phyloP scores from a whole-genome alignment of 192 early-diverging fungal species.

The Backusella parvicylindrica region DNA sequence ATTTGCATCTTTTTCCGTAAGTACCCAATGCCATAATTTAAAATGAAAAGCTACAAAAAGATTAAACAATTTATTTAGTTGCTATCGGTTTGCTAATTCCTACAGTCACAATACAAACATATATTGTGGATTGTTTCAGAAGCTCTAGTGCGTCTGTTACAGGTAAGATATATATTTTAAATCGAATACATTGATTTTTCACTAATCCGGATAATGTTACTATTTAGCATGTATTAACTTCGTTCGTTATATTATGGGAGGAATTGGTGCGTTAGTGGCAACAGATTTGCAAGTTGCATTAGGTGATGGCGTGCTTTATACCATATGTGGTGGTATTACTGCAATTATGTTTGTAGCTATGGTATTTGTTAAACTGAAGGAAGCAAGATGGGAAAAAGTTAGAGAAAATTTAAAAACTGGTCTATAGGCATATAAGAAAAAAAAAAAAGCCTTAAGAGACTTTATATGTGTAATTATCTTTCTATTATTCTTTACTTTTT shows the following conservation, averaged over 20 bases:
- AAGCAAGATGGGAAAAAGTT: background rate
- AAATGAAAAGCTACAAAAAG: background rate
- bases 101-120: slow-evolving; percentile 23
- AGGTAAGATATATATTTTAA: too few relatives aligned
- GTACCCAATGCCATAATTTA: background rate
- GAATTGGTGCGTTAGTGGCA: background rate
- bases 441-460: background rate
- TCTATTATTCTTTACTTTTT: too few relatives aligned
- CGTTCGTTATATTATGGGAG: background rate
- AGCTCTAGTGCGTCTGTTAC: slow-evolving; percentile 28
- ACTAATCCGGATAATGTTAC: background rate
- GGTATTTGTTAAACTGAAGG: background rate
- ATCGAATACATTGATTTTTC: background rate
- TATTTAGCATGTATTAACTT: background rate
- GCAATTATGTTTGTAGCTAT: background rate
- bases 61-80: slow-evolving; percentile 5
- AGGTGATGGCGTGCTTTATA: background rate
- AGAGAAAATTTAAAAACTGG: background rate
- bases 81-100: slow-evolving; percentile 24
- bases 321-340: background rate
- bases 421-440: background rate
- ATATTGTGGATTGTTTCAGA: slow-evolving; percentile 35
- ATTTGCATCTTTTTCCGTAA: slow-evolving; percentile 31
- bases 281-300: background rate
- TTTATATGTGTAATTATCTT: background rate